These are phyloP conservation scores for Pelargonium australe DNA, from an alignment of 441 rosid genomes.

Conservation along the genomic window DNA sequence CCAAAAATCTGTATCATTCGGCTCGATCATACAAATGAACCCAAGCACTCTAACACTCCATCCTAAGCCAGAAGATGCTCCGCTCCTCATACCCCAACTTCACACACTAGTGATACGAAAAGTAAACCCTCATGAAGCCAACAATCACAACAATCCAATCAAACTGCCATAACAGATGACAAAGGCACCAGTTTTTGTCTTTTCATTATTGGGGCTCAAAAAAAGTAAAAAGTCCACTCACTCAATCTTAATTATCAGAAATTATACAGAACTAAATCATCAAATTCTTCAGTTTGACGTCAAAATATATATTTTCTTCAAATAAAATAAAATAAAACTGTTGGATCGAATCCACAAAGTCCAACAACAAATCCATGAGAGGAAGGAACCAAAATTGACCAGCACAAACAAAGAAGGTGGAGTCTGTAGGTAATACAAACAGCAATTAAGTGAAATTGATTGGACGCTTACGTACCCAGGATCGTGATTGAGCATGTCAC, in stretches of 20 bases:
- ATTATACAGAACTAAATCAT: not conserved
- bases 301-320: too few relatives aligned
- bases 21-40: too few relatives aligned
- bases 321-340: too few relatives aligned
- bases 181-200: not conserved
- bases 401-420: not conserved
- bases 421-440: too few relatives aligned
- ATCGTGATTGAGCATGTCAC: conserved; percentile 90
- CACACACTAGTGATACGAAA: not conserved
- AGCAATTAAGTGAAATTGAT: conserved; percentile 12
- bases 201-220: not conserved
- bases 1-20: too few relatives aligned
- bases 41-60: not conserved
- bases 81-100: not conserved
- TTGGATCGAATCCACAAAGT: too few relatives aligned
- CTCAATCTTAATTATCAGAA: not conserved
- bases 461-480: conserved; percentile 55
- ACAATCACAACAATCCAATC: not conserved
- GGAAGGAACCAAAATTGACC: not conserved
- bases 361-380: not conserved
- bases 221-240: not conserved
- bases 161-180: not conserved
- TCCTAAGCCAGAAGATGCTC: not conserved
- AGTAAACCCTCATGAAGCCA: not conserved
- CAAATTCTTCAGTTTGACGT: not conserved